Conservation (phyloP, 208 protist genomes). For the Trypanosoma grayi region DNA sequence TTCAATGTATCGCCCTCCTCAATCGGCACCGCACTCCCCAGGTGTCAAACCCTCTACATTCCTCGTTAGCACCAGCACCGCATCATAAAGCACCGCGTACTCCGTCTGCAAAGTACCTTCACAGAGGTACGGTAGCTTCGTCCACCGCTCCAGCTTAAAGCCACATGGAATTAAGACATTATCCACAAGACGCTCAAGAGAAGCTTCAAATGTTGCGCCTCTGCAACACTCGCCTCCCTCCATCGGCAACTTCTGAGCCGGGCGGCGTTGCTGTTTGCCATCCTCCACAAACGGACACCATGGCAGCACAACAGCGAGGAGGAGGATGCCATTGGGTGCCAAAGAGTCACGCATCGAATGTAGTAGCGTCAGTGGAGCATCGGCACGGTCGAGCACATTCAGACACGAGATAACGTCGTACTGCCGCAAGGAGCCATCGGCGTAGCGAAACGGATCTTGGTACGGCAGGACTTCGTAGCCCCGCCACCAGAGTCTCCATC, state of each 20-base stretch:
- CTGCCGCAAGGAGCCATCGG: constrained; percentile 27
- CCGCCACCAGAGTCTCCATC: constrained; percentile 66
- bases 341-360: constrained; percentile 62
- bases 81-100: constrained; percentile 78
- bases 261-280: constrained; percentile 42
- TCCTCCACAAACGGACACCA: constrained; percentile 89
- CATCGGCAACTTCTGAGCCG: constrained; percentile 74
- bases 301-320: constrained; percentile 82
- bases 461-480: constrained; percentile 70
- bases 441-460: constrained; percentile 46
- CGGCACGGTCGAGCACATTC: constrained; percentile 84
- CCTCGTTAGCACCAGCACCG: constrained; percentile 66
- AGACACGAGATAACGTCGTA: constrained; percentile 79
- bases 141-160: constrained; percentile 83
- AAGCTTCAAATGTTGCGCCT: constrained; percentile 70
- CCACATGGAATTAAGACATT: constrained; percentile 75
- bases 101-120: constrained; percentile 71
- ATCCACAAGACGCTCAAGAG: constrained; percentile 55
- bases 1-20: neutral
- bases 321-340: constrained; percentile 40
- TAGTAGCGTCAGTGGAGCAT: constrained; percentile 62
- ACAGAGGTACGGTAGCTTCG: constrained; percentile 77
- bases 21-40: neutral
- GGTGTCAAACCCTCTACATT: constrained; percentile 14
- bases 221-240: constrained; percentile 70